Evolutionary conservation across 148 eudicot genomes (phyloP), one percentile per base, ranked within the genome.

Genomic region (Selenicereus undatus): DNA sequence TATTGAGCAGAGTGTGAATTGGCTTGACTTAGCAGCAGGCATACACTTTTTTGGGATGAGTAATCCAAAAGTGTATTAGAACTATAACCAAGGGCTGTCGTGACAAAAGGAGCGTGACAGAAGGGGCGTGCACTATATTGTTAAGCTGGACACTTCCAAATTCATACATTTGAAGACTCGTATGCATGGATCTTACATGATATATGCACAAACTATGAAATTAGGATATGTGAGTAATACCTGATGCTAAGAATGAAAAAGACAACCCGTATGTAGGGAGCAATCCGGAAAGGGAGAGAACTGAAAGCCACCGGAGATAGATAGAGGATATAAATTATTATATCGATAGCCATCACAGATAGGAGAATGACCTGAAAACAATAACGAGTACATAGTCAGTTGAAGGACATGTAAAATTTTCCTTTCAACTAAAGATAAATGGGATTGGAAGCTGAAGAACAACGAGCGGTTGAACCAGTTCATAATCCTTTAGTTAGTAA

Each of bases 221-320:
- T 48, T 76, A 8, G 26, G 24, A 18, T 30, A 50, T 24, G 39
- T 69, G 79, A 12, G 54, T 45, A 76, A 73, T 90, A 95, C 99
- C 97, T 90, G 75, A 95, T 88, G 86, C 86, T 88, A 64, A 95
- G 90, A 78, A 91, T 82, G 76, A 93, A 95, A 87, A 93, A 87
- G 79, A 89, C 45, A 78, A 95, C 97, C 78, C 99, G 87, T 75
- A 93, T 85, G 81, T 95, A 95, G 70, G 99, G 97, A 77, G 95
- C 99, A 83, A 92, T 79, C 85, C 99, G 87, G 77, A 95, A 87
- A 77, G 99, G 98, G 81, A 95, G 97, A 81, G 73, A 78, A 86
- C 79, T 85, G 79, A 88, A 71, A 52, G 84, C 88, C 83, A 86
- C 85, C 5, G 97, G 97, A 45, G 94, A 88, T 50, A 93, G 81